phyloP scores from a whole-genome alignment of 2,329 filamentous ascomycete genomes.

The Phyllosticta ampelicida region DNA sequence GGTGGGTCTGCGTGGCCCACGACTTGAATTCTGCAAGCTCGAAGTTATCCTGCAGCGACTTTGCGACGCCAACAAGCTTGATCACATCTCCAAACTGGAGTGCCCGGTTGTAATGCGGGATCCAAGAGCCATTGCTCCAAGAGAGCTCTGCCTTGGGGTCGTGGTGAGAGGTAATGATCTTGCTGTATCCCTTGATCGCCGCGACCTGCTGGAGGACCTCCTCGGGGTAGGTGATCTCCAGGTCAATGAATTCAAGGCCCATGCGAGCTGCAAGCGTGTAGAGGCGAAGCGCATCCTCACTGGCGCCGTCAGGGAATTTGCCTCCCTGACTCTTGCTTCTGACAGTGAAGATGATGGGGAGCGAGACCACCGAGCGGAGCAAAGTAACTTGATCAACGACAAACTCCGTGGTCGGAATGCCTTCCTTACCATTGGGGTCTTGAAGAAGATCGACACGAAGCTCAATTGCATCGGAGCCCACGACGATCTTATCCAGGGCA shows the following conservation, averaged over 20 bases:
- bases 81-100: constrained; percentile 85
- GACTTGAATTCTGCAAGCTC: constrained; percentile 71
- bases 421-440: constrained; percentile 50
- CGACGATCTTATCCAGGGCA: constrained; percentile 59
- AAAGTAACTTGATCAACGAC: constrained; percentile 72
- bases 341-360: constrained; percentile 88
- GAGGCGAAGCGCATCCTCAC: constrained; percentile 59
- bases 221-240: constrained; percentile 79
- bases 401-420: constrained; percentile 58
- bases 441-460: constrained; percentile 82
- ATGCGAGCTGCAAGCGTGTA: constrained; percentile 71
- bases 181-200: constrained; percentile 59
- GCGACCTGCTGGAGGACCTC: constrained; percentile 60
- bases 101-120: constrained; percentile 78
- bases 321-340: constrained; percentile 80
- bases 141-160: constrained; percentile 69
- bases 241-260: constrained; percentile 84
- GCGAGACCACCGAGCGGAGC: constrained; percentile 57
- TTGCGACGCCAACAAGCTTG: constrained; percentile 81
- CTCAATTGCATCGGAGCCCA: constrained; percentile 88
- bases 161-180: constrained; percentile 92
- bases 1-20: constrained; percentile 60
- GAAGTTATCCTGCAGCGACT: constrained; percentile 72
- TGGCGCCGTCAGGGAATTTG: constrained; percentile 67
- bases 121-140: constrained; percentile 91